Conservation (phyloP, 345 rosid genomes). For the Salix koriyanagi region DNA sequence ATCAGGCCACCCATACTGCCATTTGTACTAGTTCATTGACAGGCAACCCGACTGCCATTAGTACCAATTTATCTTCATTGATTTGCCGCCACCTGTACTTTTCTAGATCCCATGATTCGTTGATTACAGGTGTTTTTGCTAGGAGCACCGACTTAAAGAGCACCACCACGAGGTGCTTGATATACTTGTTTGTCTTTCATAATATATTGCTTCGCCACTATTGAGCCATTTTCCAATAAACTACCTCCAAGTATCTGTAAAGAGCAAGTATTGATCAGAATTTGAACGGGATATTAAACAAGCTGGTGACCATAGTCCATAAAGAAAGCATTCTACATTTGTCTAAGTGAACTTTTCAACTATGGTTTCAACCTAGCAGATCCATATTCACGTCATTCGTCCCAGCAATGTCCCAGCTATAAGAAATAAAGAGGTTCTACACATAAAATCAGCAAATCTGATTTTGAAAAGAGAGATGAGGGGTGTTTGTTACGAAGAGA, state of each 20-base stretch:
- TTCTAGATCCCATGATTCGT: background rate
- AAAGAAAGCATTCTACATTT: background rate
- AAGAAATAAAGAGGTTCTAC: too few species aligned
- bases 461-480: too few species aligned
- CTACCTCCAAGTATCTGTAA: slow-evolving; percentile 63
- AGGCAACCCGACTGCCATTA: too few species aligned
- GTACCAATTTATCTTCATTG: background rate
- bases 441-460: too few species aligned
- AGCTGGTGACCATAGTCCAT: background rate
- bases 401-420: too few species aligned
- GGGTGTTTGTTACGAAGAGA: too few species aligned
- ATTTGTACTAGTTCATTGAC: background rate
- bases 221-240: slow-evolving; percentile 71
- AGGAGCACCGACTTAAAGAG: slow-evolving; percentile 45
- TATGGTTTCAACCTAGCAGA: too few species aligned
- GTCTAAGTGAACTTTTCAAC: background rate
- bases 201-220: slow-evolving; percentile 45
- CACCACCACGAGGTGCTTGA: slow-evolving; percentile 23
- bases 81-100: background rate
- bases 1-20: background rate
- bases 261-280: slow-evolving; percentile 1
- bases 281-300: background rate
- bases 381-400: too few species aligned
- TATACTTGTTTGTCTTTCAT: slow-evolving; percentile 41
- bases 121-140: background rate